Evolutionary conservation across 495 filamentous ascomycete genomes (phyloP), one percentile per base, ranked within the genome.

Genomic region (Trichoderma asperelloides): DNA sequence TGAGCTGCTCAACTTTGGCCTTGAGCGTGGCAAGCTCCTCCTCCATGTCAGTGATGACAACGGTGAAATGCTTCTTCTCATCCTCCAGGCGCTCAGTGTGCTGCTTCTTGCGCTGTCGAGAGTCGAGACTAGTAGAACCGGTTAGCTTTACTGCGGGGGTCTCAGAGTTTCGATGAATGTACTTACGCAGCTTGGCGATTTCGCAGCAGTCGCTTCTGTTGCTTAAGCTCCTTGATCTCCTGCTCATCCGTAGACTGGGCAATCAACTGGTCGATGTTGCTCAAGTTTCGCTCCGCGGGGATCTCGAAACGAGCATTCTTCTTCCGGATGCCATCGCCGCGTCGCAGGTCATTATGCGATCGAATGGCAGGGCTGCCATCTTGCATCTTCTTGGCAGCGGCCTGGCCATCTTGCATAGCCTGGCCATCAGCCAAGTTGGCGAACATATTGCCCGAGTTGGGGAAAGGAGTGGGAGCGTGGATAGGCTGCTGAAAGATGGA

Each of bases 291-390:
- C 79, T 97, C 96, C 13, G 91, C 87, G 5, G 95, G 95, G 69
- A 99, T 98, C 74, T 98, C 95, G 78, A 99, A 97, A 62, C 96
- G 89, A 71, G 94, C 94, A 72, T 99, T 99, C 89, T 97, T 98
- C 88, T 99, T 99, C 70, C 96, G 88, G 78, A 98, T 96, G 63
- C 95, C 95, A 73, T 96, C 94, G 70, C 93, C 88, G 70, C 93
- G 85, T 62, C 86, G 77, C 75, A 93, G 82, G 64, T 94, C 89
- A 67, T 92, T 91, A 78, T 90, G 89, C 55, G 92, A 89, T 65
- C 90, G 85, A 74, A 89, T 91, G 65, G 83, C 77, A 6, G 92
- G 91, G 74, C 88, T 94, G 73, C 82, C 79, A 47, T 84, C 83
- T 62, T 86, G 81, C 76, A 87, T 86, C 71, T 91, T 86, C 79